Percentiles rank a stretch among this genome's conserved stretches.
Conservation (phyloP, 116 monocot species). For the Papilionanthe hybrid region DNA sequence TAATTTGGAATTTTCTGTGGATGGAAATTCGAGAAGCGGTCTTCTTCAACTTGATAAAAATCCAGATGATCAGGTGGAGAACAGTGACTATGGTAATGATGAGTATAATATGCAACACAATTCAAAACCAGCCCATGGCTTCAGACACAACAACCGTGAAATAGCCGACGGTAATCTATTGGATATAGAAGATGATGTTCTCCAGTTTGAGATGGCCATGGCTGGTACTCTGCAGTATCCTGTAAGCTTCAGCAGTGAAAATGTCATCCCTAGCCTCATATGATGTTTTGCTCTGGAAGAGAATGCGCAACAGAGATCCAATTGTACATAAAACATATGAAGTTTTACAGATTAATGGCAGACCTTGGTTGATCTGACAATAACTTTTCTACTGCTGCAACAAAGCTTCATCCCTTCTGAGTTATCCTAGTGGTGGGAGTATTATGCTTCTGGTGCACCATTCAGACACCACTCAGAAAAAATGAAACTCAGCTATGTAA, state of each 20-base stretch:
- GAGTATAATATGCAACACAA: not conserved
- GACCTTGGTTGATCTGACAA: too few species aligned
- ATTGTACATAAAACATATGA: not conserved
- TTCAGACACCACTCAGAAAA: too few species aligned
- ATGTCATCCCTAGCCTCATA: not conserved
- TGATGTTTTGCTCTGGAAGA: not conserved
- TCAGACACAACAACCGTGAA: not conserved
- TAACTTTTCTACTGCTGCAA: not conserved
- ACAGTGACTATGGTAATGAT: not conserved
- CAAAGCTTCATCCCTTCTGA: not conserved
- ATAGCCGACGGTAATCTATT: not conserved
- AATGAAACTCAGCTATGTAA: not conserved
- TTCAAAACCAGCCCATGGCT: not conserved
- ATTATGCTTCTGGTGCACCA: not conserved
- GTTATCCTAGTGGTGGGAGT: not conserved
- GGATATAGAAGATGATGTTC: not conserved
- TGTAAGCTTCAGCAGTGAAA: not conserved
- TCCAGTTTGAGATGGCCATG: not conserved
- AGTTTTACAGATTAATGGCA: not conserved
- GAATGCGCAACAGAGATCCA: not conserved
- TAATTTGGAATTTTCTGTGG: not conserved
- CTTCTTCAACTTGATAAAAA: not conserved
- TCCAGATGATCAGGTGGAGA: not conserved
- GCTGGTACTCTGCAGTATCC: not conserved
- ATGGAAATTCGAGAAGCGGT: not conserved